Evolutionary conservation across 257 asterid species (phyloP).

Genomic region (Orobanche coerulescens): DNA sequence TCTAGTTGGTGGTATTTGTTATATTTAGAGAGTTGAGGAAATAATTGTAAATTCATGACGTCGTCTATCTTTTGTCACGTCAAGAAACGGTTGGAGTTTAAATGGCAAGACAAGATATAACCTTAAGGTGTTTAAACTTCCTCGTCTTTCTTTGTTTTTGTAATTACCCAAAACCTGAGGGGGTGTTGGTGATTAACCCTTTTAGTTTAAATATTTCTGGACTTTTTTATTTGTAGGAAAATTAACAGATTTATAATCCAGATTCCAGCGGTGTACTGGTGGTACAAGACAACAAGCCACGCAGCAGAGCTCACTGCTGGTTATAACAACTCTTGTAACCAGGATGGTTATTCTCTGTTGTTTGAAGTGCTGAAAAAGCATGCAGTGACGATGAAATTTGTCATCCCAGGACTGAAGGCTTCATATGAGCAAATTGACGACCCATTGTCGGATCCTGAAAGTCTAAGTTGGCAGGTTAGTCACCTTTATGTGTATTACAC

Average conservation of each 20-base stretch:
- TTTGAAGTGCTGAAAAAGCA: slow-evolving; percentile 54
- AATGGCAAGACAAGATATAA: no score
- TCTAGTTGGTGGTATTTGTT: no score
- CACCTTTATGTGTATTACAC: neutral
- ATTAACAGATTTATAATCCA: slow-evolving; percentile 18
- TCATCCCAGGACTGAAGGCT: slow-evolving; percentile 35
- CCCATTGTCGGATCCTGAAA: slow-evolving; percentile 49
- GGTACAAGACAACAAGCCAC: slow-evolving; percentile 69
- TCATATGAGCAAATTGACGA: slow-evolving; percentile 39
- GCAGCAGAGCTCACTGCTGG: slow-evolving; percentile 83
- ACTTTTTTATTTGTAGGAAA: neutral
- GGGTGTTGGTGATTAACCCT: neutral
- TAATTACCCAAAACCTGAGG: no score
- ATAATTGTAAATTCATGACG: no score
- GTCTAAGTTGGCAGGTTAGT: slow-evolving; percentile 67
- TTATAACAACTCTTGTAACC: slow-evolving; percentile 50
- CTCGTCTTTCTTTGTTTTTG: no score
- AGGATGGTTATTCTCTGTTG: slow-evolving; percentile 51
- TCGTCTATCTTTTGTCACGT: no score
- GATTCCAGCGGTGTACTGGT: slow-evolving; percentile 70
- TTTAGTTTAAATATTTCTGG: no score
- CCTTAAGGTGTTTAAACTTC: no score
- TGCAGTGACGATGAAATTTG: slow-evolving; percentile 34
- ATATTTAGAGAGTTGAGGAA: no score
- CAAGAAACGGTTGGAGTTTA: no score